Percentiles rank a stretch among this genome's conserved stretches.
Evolutionary conservation across 306 rosid species (phyloP).

Genomic region (Lathyrus sativus): DNA sequence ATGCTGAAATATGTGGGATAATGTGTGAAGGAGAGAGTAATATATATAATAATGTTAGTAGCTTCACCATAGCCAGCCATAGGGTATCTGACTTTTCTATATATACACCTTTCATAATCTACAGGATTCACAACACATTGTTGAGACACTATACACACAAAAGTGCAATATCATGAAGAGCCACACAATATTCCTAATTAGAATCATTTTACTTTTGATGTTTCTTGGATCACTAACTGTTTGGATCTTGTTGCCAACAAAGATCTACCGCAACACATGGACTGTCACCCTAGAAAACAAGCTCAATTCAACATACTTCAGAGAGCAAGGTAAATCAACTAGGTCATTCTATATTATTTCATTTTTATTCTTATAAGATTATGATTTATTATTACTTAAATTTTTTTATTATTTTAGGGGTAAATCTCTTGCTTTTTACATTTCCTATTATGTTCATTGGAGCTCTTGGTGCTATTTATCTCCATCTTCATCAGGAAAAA

Average conservation of each 20-base stretch:
- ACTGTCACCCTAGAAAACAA: conserved; percentile 39
- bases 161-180: conserved; percentile 36
- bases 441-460: conserved; percentile 66
- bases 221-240: conserved; percentile 55
- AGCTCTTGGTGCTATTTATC: conserved; percentile 56
- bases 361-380: background rate
- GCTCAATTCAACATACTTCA: conserved; percentile 55
- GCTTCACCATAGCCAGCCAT: background rate
- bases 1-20: too few relatives aligned
- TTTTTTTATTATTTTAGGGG: conserved; percentile 38
- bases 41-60: background rate
- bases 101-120: conserved; percentile 12
- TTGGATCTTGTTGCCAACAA: conserved; percentile 65
- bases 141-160: background rate
- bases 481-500: conserved; percentile 51
- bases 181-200: conserved; percentile 25
- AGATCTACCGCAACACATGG: conserved; percentile 49
- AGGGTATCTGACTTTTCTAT: conserved; percentile 4
- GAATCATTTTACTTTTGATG: conserved; percentile 41
- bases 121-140: background rate
- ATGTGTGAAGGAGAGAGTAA: too few relatives aligned
- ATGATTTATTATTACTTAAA: background rate
- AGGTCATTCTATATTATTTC: background rate
- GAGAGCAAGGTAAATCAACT: conserved; percentile 53
- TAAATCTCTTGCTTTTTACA: conserved; percentile 59